Conservation (phyloP, 1,284 basidiomycete species). For the Cutaneotrichosporon sp. region DNA sequence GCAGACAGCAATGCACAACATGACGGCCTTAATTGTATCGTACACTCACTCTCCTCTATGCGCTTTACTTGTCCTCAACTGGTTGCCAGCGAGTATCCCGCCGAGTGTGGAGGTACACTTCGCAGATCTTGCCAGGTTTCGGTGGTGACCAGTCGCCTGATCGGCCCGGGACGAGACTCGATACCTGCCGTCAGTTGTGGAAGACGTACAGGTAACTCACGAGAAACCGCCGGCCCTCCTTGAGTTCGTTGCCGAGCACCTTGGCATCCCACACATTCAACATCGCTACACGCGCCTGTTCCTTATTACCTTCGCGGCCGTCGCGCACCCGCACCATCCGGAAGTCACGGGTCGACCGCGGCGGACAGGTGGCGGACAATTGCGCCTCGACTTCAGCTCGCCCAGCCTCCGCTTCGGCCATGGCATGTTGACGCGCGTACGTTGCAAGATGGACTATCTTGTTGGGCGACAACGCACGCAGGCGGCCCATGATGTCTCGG, state of each 20-base stretch:
- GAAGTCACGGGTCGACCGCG: constrained; percentile 75
- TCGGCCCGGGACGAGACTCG: constrained; percentile 63
- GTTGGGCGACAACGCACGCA: constrained; percentile 55
- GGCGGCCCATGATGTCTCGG: constrained; percentile 44
- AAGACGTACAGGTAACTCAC: constrained; percentile 42
- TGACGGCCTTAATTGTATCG: neutral
- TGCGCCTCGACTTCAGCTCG: constrained; percentile 67
- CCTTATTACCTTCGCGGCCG: constrained; percentile 59
- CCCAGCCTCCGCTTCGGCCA: constrained; percentile 59
- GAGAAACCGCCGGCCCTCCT: constrained; percentile 67
- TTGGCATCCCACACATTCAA: constrained; percentile 81
- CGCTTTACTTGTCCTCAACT: constrained; percentile 13
- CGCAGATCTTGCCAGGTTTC: constrained; percentile 50
- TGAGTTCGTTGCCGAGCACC: constrained; percentile 61
- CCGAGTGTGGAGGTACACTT: constrained; percentile 66
- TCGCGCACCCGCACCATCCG: constrained; percentile 75
- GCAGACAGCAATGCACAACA: constrained; percentile 2
- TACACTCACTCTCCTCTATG: constrained; percentile 1
- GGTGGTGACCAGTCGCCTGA: constrained; percentile 64
- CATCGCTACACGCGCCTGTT: constrained; percentile 63
- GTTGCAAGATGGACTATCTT: constrained; percentile 66
- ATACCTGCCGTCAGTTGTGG: constrained; percentile 54
- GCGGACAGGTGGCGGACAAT: constrained; percentile 71
- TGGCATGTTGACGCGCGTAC: constrained; percentile 59
- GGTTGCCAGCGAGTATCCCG: constrained; percentile 62